These are phyloP conservation scores for Geoglossum cookeanum DNA, from an alignment of 2,329 filamentous ascomycete species.

Conservation along the genomic window DNA sequence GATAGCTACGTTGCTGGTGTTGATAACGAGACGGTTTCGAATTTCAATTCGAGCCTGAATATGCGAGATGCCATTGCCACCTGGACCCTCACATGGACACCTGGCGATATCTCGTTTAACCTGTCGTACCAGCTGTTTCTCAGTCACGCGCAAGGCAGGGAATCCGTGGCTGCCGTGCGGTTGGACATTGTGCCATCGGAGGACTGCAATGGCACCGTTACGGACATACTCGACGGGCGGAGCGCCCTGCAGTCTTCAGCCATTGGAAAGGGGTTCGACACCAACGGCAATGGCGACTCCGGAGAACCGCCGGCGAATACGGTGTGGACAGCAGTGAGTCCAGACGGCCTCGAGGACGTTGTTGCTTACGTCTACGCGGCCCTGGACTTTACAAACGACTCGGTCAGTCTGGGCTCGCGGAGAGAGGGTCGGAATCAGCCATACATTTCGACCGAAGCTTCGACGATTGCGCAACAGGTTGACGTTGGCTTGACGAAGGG, in stretches of 20 bases:
- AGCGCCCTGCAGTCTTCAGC: constrained; percentile 46
- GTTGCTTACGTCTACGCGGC: constrained; percentile 40
- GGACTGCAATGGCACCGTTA: constrained; percentile 36
- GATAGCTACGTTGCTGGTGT: constrained; percentile 40
- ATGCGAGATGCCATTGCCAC: constrained; percentile 42
- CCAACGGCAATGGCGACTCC: constrained; percentile 19
- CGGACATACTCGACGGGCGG: constrained; percentile 48
- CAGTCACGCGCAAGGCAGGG: constrained; percentile 33
- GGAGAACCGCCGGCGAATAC: constrained; percentile 16
- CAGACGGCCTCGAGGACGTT: constrained; percentile 39
- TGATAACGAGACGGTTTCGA: constrained; percentile 35
- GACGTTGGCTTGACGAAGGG: constrained; percentile 33
- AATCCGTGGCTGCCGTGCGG: constrained; percentile 42
- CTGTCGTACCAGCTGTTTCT: constrained; percentile 48
- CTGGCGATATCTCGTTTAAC: constrained; percentile 30
- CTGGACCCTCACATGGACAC: constrained; percentile 31
- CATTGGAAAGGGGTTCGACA: constrained; percentile 34
- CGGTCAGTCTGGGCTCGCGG: constrained; percentile 24
- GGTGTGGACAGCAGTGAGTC: constrained; percentile 47
- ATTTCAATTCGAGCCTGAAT: constrained; percentile 42
- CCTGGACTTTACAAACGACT: constrained; percentile 18
- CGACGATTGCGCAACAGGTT: constrained; percentile 44
- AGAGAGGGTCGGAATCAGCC: constrained; percentile 25
- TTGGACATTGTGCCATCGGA: constrained; percentile 36
- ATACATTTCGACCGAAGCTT: constrained; percentile 36